These are phyloP conservation scores for Eremochloa ophiuroides DNA, from an alignment of 176 grass and related monocot species.

Conservation along the genomic window DNA sequence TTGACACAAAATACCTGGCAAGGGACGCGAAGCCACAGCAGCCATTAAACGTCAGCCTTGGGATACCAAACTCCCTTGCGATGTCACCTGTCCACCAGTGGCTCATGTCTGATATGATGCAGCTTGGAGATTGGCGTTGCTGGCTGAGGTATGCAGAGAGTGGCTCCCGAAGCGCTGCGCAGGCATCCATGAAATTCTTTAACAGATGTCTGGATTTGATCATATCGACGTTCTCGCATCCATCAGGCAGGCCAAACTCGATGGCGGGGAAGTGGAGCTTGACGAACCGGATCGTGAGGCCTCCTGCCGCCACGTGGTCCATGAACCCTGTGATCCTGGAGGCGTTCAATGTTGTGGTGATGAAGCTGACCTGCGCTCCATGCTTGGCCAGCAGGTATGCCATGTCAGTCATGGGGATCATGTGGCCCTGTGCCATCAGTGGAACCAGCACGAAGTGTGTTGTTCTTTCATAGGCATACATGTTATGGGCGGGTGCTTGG, in stretches of 20 bases:
- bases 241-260: slow-evolving; percentile 50
- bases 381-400: slow-evolving; percentile 47
- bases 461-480: background rate
- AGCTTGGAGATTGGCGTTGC: slow-evolving; percentile 30
- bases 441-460: slow-evolving; percentile 51
- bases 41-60: slow-evolving; percentile 53
- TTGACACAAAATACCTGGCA: slow-evolving; percentile 13
- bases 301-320: background rate
- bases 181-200: slow-evolving; percentile 39
- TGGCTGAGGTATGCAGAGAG: slow-evolving; percentile 38
- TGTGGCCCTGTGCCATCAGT: slow-evolving; percentile 58
- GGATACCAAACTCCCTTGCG: slow-evolving; percentile 51
- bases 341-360: slow-evolving; percentile 62
- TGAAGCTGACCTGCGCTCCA: slow-evolving; percentile 51
- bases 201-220: slow-evolving; percentile 18
- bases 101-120: slow-evolving; percentile 52
- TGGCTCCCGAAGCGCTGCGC: slow-evolving; percentile 34
- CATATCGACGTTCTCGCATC: slow-evolving; percentile 58
- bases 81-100: slow-evolving; percentile 56
- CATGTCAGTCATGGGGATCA: slow-evolving; percentile 71
- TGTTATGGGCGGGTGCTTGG: background rate
- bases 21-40: slow-evolving; percentile 47
- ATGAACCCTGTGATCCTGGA: slow-evolving; percentile 29
- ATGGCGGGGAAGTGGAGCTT: slow-evolving; percentile 42
- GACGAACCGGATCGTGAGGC: slow-evolving; percentile 42